Evolutionary conservation across 768 basidiomycete species (phyloP).

Genomic region (Leccinum variicolor): DNA sequence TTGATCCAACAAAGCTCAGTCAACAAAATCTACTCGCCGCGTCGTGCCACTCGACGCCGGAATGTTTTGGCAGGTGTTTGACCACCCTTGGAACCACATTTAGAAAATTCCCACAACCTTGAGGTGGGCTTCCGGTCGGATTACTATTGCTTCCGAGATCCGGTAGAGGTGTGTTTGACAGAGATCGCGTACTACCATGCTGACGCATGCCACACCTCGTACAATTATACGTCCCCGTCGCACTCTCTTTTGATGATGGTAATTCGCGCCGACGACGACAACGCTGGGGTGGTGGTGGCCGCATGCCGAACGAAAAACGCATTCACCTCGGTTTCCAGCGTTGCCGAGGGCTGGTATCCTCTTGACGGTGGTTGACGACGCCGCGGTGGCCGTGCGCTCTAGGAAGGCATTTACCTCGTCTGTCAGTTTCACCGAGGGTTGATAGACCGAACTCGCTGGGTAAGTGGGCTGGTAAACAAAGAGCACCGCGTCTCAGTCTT

Average conservation of each 20-base stretch:
- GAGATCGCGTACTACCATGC: conserved; percentile 7
- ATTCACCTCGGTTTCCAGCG: conserved; percentile 3
- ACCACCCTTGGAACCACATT: no score
- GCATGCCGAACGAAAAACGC: background rate
- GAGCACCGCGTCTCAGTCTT: background rate
- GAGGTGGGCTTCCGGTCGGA: no score
- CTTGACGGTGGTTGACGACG: background rate
- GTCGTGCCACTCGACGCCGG: conserved; percentile 10
- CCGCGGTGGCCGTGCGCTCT: no score
- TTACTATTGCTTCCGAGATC: no score
- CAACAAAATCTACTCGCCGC: background rate
- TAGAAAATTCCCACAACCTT: no score
- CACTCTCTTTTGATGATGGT: conserved; percentile 12
- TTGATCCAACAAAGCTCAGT: background rate
- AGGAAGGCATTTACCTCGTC: conserved; percentile 2
- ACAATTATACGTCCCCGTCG: background rate
- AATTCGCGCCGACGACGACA: no score
- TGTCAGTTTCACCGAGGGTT: background rate
- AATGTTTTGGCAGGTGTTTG: conserved; percentile 11
- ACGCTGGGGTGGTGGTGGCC: background rate
- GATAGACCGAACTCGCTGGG: background rate
- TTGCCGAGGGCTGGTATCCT: background rate
- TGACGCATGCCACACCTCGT: no score
- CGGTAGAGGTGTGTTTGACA: no score
- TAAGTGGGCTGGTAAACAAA: background rate